These are phyloP conservation scores for Xylaria sp. DNA, from an alignment of 495 filamentous ascomycete genomes.

Conservation along the genomic window DNA sequence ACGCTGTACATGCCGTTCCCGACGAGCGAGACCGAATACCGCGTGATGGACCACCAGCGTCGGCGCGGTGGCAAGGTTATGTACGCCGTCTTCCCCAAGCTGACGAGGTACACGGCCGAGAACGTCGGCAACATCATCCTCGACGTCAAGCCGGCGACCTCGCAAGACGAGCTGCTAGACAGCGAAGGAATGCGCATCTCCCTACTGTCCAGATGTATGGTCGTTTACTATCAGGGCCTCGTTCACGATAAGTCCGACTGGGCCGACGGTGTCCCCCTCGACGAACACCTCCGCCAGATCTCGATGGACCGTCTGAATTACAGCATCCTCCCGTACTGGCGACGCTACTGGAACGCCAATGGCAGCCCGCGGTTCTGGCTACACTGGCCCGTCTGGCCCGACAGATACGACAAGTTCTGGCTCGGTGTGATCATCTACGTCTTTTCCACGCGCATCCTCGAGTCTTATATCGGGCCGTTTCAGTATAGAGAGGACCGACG, in stretches of 20 bases:
- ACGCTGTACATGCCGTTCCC: constrained; percentile 24
- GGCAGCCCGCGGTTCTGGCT: neutral
- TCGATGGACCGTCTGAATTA: neutral
- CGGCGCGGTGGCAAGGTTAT: constrained; percentile 50
- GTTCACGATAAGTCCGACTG: constrained; percentile 22
- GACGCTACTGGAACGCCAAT: constrained; percentile 5
- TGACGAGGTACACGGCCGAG: constrained; percentile 42
- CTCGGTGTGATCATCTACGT: neutral
- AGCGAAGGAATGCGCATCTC: constrained; percentile 41
- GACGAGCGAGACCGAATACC: constrained; percentile 16
- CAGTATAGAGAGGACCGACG: no score
- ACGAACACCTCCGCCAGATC: constrained; percentile 25
- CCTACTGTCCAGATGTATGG: constrained; percentile 35
- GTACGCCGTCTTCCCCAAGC: constrained; percentile 46
- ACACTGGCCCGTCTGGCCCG: constrained; percentile 20
- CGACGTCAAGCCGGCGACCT: neutral
- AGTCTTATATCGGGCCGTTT: neutral
- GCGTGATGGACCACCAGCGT: constrained; percentile 30
- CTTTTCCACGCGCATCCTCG: neutral
- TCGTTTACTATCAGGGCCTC: constrained; percentile 48
- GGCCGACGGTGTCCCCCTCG: constrained; percentile 25
- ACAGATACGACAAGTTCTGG: neutral
- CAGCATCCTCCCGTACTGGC: neutral
- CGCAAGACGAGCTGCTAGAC: neutral
- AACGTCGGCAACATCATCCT: constrained; percentile 29